phyloP scores from a whole-genome alignment of 257 asterid genomes.

The Gentiana straminea region DNA sequence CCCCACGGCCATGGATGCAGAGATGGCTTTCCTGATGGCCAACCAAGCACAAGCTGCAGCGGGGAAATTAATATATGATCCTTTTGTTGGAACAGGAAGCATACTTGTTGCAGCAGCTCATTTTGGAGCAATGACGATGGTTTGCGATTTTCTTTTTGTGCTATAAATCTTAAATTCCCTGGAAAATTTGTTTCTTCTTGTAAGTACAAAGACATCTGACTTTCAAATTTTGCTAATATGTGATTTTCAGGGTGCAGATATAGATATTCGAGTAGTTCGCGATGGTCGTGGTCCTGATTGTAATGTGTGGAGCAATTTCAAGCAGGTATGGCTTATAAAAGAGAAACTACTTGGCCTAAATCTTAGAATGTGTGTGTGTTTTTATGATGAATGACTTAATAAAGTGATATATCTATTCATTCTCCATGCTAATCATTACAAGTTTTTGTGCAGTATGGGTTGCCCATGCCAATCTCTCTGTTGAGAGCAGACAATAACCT shows the following conservation, averaged over 20 bases:
- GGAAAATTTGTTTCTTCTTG: not conserved
- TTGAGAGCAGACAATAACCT: constrained; percentile 95
- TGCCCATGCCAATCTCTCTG: constrained; percentile 75
- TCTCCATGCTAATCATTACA: not conserved
- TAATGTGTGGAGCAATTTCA: constrained; percentile 91
- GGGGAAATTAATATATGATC: constrained; percentile 88
- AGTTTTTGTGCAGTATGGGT: constrained; percentile 60
- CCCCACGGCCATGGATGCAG: constrained; percentile 99
- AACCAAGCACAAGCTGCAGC: constrained; percentile 84
- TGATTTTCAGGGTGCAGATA: constrained; percentile 93
- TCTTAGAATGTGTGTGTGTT: too few species aligned
- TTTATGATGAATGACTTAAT: too few species aligned
- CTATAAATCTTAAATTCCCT: constrained; percentile 1
- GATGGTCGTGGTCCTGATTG: constrained; percentile 98
- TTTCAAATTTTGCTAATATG: constrained; percentile 20
- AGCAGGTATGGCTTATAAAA: constrained; percentile 40
- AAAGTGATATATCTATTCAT: not conserved
- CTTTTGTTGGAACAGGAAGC: constrained; percentile 99
- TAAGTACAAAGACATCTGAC: not conserved
- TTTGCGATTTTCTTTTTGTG: constrained; percentile 25
- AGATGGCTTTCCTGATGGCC: constrained; percentile 99
- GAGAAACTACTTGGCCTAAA: too few species aligned
- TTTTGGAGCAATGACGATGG: constrained; percentile 99
- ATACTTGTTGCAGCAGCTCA: constrained; percentile 94
- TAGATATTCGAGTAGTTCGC: constrained; percentile 97